A percentile compares a stretch with the other conserved stretches of the same genome.
Conservation (phyloP, 2,329 filamentous ascomycete species). For the Thelonectria rubi region DNA sequence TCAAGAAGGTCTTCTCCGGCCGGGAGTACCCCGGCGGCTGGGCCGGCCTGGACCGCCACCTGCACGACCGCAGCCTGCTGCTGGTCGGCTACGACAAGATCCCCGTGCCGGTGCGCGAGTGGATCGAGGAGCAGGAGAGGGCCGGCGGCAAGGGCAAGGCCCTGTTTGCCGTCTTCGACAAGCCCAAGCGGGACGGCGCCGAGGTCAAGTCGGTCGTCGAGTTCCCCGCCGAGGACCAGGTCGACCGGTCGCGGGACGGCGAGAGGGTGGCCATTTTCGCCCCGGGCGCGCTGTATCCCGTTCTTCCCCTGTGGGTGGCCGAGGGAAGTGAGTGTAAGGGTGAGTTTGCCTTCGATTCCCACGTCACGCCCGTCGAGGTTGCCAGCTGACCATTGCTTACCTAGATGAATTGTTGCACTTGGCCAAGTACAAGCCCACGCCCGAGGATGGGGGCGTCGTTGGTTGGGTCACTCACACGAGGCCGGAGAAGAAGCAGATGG, state of each 20-base stretch:
- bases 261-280: slow-evolving; percentile 59
- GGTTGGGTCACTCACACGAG: slow-evolving; percentile 45
- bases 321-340: slow-evolving; percentile 54
- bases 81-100: slow-evolving; percentile 57
- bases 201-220: slow-evolving; percentile 51
- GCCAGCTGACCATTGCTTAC: slow-evolving; percentile 8
- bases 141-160: slow-evolving; percentile 47
- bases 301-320: slow-evolving; percentile 60
- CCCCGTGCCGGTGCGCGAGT: slow-evolving; percentile 55
- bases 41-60: slow-evolving; percentile 62
- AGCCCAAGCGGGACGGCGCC: slow-evolving; percentile 49
- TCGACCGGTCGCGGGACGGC: slow-evolving; percentile 45
- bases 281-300: slow-evolving; percentile 60
- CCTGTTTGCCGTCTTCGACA: slow-evolving; percentile 54
- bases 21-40: slow-evolving; percentile 61
- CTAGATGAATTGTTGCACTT: slow-evolving; percentile 43
- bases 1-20: slow-evolving; percentile 52
- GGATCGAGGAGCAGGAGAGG: slow-evolving; percentile 57
- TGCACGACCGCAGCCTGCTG: slow-evolving; percentile 57
- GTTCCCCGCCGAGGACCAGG: slow-evolving; percentile 39
- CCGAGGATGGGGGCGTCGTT: slow-evolving; percentile 41
- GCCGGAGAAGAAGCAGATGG: slow-evolving; percentile 45
- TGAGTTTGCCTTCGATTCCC: slow-evolving; percentile 35
- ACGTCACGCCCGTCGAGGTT: too few species aligned
- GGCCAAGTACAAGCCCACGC: slow-evolving; percentile 40